A percentile compares a stretch with the other conserved stretches of the same genome.
phyloP scores from a whole-genome alignment of 768 basidiomycete species.

The Naganishia friedmannii region DNA sequence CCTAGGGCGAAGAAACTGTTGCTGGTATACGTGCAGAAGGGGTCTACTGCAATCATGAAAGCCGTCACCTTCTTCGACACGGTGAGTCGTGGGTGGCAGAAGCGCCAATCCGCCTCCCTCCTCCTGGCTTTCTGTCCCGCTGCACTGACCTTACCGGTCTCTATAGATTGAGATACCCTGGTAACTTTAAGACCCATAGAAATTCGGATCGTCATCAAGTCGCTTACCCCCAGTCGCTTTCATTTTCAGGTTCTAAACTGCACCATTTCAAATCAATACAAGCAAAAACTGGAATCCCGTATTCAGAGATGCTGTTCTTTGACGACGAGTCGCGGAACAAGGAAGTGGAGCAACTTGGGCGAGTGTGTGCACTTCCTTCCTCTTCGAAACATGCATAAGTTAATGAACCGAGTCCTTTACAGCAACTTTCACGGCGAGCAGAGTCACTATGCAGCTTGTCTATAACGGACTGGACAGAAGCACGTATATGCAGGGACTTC shows the following conservation, averaged over 20 bases:
- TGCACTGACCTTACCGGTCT: not conserved
- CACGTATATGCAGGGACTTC: conserved; percentile 66
- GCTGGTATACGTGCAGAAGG: conserved; percentile 43
- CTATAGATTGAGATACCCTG: conserved; percentile 52
- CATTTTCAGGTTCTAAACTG: conserved; percentile 67
- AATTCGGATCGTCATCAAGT: conserved; percentile 59
- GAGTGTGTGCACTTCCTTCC: conserved; percentile 48
- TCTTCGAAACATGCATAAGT: not conserved
- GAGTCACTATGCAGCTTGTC: conserved; percentile 76
- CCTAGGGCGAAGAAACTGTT: conserved; percentile 64
- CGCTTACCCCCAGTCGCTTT: not conserved
- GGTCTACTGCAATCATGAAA: conserved; percentile 38
- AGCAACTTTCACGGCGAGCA: conserved; percentile 51
- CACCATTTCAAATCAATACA: conserved; percentile 74
- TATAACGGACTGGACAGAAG: conserved; percentile 61
- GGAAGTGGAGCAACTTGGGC: conserved; percentile 58
- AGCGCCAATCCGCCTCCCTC: not conserved
- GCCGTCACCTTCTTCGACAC: conserved; percentile 53
- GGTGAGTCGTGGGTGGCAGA: conserved; percentile 26
- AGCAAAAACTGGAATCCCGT: conserved; percentile 69
- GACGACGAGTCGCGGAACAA: conserved; percentile 67
- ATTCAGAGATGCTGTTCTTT: conserved; percentile 73
- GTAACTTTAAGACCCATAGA: conserved; percentile 28
- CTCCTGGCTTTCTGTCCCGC: not conserved
- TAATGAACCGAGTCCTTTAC: not conserved